Evolutionary conservation across 2,329 filamentous ascomycete species (phyloP).

Genomic region (Colletotrichum somersetense): DNA sequence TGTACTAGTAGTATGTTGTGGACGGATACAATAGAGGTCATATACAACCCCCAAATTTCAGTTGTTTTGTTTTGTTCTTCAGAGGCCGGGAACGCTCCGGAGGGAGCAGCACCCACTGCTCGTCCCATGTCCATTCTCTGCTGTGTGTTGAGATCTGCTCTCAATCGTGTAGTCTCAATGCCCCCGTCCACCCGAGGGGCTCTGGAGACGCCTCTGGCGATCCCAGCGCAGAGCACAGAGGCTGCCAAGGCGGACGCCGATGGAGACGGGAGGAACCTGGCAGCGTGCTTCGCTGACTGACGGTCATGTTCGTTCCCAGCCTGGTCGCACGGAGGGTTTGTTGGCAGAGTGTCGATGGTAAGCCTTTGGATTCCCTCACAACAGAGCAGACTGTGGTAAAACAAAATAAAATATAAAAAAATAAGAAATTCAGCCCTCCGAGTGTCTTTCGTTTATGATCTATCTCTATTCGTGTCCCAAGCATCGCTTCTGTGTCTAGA

Average conservation of each 20-base stretch:
- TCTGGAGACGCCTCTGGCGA: too few species aligned
- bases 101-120: background rate
- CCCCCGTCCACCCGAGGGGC: too few species aligned
- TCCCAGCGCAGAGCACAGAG: background rate
- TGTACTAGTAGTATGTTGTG: slow-evolving; percentile 40
- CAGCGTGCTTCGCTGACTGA: background rate
- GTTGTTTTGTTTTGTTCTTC: background rate
- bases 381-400: background rate
- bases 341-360: background rate
- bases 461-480: background rate
- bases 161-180: background rate
- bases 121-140: background rate
- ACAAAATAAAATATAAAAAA: too few species aligned
- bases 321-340: background rate
- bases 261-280: background rate
- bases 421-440: too few species aligned
- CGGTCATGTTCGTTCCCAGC: background rate
- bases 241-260: background rate
- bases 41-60: slow-evolving; percentile 16
- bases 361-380: background rate
- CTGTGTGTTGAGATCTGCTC: background rate
- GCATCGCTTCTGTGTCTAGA: background rate
- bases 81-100: background rate
- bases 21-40: slow-evolving; percentile 34
- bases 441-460: background rate